Percentiles rank a stretch among this genome's conserved stretches.
Evolutionary conservation across 805 yeast species (phyloP).

Genomic region (Candida dajiaensis): DNA sequence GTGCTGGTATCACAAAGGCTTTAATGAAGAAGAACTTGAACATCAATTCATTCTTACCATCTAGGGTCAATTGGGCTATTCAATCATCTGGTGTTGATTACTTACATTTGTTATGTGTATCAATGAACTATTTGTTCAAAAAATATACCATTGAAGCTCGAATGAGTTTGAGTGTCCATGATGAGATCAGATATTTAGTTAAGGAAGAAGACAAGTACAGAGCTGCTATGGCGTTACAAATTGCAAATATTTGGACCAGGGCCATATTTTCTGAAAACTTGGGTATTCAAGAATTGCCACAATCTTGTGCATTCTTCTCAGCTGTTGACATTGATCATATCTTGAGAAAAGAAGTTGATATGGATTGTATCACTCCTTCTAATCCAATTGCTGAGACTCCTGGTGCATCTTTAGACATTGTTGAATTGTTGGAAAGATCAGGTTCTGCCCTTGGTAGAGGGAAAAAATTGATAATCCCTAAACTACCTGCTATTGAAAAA

Average conservation of each 20-base stretch:
- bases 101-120: slow-evolving; percentile 72
- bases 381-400: slow-evolving; percentile 62
- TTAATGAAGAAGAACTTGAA: slow-evolving; percentile 55
- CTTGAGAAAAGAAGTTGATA: slow-evolving; percentile 85
- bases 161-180: slow-evolving; percentile 85
- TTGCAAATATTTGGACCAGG: slow-evolving; percentile 92
- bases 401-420: slow-evolving; percentile 73
- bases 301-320: slow-evolving; percentile 91
- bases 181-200: slow-evolving; percentile 81
- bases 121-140: slow-evolving; percentile 78
- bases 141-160: slow-evolving; percentile 69
- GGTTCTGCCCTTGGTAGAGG: slow-evolving; percentile 16
- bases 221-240: slow-evolving; percentile 79
- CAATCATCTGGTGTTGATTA: slow-evolving; percentile 98
- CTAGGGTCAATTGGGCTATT: slow-evolving; percentile 95
- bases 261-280: slow-evolving; percentile 91
- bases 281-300: slow-evolving; percentile 87
- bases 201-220: slow-evolving; percentile 67
- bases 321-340: slow-evolving; percentile 88
- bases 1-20: slow-evolving; percentile 90
- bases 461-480: slow-evolving; percentile 16
- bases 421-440: slow-evolving; percentile 38
- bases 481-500: background rate
- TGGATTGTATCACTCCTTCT: slow-evolving; percentile 90
- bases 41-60: slow-evolving; percentile 67